These are phyloP conservation scores for Suillus lakei DNA, from an alignment of 768 basidiomycete genomes.

Conservation along the genomic window DNA sequence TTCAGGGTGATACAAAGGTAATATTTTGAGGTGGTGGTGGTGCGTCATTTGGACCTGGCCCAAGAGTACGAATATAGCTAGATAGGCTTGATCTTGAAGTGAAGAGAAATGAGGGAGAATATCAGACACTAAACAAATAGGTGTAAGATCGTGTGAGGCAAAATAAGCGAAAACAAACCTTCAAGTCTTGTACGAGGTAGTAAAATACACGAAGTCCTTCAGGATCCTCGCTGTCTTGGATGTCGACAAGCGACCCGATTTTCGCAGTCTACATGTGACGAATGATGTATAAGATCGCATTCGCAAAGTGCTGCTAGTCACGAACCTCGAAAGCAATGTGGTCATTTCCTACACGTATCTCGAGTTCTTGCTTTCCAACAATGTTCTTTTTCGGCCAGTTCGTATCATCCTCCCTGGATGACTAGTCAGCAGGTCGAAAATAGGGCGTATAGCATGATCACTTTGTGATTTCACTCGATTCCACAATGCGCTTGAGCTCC, in stretches of 20 bases:
- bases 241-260: slow-evolving; percentile 95
- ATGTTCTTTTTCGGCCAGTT: slow-evolving; percentile 99
- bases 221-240: slow-evolving; percentile 95
- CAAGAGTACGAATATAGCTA: slow-evolving; percentile 39
- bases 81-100: slow-evolving; percentile 99
- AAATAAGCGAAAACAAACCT: slow-evolving; percentile 52
- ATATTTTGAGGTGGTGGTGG: not conserved
- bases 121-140: slow-evolving; percentile 78
- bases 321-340: slow-evolving; percentile 96
- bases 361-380: slow-evolving; percentile 97
- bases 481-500: slow-evolving; percentile 93
- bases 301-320: slow-evolving; percentile 3
- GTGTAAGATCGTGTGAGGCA: slow-evolving; percentile 3
- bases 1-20: not conserved
- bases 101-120: slow-evolving; percentile 96
- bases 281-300: slow-evolving; percentile 7
- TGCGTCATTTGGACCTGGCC: not conserved
- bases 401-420: slow-evolving; percentile 89
- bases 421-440: slow-evolving; percentile 9
- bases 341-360: slow-evolving; percentile 91
- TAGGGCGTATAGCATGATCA: slow-evolving; percentile 29
- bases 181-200: slow-evolving; percentile 97
- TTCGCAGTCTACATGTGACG: slow-evolving; percentile 82
- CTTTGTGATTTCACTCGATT: slow-evolving; percentile 95
- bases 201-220: slow-evolving; percentile 98